These are phyloP conservation scores for Rhazya stricta DNA, from an alignment of 257 asterid species.

Conservation along the genomic window DNA sequence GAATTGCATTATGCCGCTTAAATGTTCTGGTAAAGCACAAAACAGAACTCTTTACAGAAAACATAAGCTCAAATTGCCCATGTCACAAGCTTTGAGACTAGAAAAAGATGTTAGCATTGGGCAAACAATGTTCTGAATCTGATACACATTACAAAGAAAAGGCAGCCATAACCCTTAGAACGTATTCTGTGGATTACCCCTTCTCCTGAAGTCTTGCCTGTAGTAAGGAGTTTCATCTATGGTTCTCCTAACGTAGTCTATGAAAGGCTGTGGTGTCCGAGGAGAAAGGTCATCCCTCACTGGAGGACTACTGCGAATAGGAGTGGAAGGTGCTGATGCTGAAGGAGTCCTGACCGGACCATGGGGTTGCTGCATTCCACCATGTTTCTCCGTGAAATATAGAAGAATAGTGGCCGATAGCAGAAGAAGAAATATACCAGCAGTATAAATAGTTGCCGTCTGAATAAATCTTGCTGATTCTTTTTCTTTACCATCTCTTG, in stretches of 20 bases:
- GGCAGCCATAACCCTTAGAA: background rate
- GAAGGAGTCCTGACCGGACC: slow-evolving; percentile 24
- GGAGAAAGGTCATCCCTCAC: slow-evolving; percentile 56
- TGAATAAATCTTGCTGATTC: slow-evolving; percentile 9
- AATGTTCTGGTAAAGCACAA: background rate
- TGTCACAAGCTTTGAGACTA: background rate
- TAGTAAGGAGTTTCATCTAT: slow-evolving; percentile 88
- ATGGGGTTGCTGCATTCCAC: slow-evolving; percentile 21
- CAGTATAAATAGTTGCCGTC: slow-evolving; percentile 27
- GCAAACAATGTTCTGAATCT: background rate
- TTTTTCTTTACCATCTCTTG: slow-evolving; percentile 10
- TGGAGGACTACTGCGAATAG: slow-evolving; percentile 45
- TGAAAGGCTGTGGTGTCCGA: slow-evolving; percentile 85
- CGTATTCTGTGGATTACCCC: slow-evolving; percentile 71
- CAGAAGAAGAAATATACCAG: slow-evolving; percentile 27
- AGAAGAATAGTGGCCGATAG: slow-evolving; percentile 20
- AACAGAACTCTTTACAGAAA: background rate
- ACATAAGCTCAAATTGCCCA: background rate
- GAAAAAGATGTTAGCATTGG: background rate
- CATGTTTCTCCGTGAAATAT: slow-evolving; percentile 39
- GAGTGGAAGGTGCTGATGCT: slow-evolving; percentile 55
- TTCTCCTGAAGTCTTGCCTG: slow-evolving; percentile 71
- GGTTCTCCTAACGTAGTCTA: slow-evolving; percentile 78
- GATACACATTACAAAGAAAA: background rate
- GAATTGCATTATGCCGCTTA: background rate